These are phyloP conservation scores for Ophiosphaerella narmari DNA, from an alignment of 2,329 filamentous ascomycete genomes.

Conservation along the genomic window DNA sequence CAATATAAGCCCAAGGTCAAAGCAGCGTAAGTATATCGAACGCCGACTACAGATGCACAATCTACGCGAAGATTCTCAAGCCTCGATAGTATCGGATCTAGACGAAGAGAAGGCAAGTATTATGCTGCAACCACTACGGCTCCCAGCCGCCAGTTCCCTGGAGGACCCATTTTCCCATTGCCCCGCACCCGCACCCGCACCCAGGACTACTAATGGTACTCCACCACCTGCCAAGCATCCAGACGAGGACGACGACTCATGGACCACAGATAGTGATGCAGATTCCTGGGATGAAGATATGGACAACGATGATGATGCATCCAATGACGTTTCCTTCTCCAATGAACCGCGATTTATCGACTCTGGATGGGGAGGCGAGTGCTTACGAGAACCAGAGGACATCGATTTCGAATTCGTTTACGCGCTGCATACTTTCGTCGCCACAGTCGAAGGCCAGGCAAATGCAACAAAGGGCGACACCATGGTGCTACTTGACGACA, in stretches of 20 bases:
- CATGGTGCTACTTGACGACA: constrained; percentile 97
- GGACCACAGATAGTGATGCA: constrained; percentile 46
- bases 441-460: constrained; percentile 95
- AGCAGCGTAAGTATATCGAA: constrained; percentile 23
- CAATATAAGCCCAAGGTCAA: constrained; percentile 27
- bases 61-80: constrained; percentile 36
- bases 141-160: constrained; percentile 35
- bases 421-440: constrained; percentile 94
- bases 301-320: constrained; percentile 60
- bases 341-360: constrained; percentile 68
- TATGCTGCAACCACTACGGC: constrained; percentile 50
- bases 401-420: constrained; percentile 99
- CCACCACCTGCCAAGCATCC: constrained; percentile 6
- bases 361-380: constrained; percentile 74
- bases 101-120: constrained; percentile 44
- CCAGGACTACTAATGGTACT: constrained; percentile 14
- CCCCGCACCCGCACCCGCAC: background rate
- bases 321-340: constrained; percentile 61
- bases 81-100: constrained; percentile 36
- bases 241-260: constrained; percentile 29
- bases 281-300: constrained; percentile 42
- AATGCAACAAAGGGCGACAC: constrained; percentile 98
- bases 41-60: constrained; percentile 17
- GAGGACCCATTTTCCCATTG: constrained; percentile 21
- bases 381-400: constrained; percentile 94